Evolutionary conservation across 495 filamentous ascomycete species (phyloP).

Genomic region (Xylaria castorea): DNA sequence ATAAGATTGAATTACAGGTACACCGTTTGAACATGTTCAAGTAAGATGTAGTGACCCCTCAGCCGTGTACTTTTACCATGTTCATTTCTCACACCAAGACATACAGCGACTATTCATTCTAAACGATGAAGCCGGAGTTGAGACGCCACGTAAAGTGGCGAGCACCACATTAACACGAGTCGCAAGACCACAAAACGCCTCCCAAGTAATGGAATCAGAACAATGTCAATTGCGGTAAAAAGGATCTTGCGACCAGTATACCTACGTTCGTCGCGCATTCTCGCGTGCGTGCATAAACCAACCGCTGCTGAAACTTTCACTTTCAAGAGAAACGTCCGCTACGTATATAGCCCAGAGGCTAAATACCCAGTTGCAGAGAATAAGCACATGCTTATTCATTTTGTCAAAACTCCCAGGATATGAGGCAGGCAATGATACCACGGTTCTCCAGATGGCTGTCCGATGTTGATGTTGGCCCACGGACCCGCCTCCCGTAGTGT

Average conservation of each 20-base stretch:
- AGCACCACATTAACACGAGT: background rate
- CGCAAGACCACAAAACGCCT: background rate
- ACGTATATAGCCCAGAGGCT: background rate
- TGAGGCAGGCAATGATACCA: conserved; percentile 61
- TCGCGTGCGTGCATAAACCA: background rate
- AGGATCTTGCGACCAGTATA: background rate
- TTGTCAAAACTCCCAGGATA: conserved; percentile 61
- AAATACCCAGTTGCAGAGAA: background rate
- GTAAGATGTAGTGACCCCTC: background rate
- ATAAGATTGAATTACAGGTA: background rate
- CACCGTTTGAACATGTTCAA: background rate
- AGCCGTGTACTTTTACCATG: background rate
- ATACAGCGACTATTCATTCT: background rate
- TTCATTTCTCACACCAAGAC: background rate
- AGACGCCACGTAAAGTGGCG: background rate
- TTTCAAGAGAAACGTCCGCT: background rate
- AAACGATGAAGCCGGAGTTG: background rate
- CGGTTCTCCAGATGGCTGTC: conserved; percentile 50
- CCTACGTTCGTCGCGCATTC: background rate
- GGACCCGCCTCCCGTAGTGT: conserved; percentile 60
- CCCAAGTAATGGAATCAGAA: background rate
- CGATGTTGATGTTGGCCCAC: conserved; percentile 63
- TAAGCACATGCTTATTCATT: conserved; percentile 29
- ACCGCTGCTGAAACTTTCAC: background rate
- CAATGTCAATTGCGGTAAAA: background rate